Percentiles rank a stretch among this genome's conserved stretches.
These are phyloP conservation scores for Colletotrichum godetiae DNA, from an alignment of 2,329 filamentous ascomycete genomes.

Conservation along the genomic window DNA sequence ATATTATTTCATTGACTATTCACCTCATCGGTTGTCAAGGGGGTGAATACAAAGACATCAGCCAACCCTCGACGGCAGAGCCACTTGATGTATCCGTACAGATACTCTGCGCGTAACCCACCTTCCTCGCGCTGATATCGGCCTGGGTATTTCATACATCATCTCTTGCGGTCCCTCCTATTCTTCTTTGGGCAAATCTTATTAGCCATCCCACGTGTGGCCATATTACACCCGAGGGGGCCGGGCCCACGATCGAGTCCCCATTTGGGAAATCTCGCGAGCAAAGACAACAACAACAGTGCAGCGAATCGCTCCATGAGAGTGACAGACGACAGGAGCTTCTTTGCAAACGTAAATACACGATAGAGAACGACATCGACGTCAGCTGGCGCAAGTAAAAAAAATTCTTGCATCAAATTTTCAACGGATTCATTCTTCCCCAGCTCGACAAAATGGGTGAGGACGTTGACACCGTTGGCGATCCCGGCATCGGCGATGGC, in stretches of 20 bases:
- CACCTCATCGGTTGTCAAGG: background rate
- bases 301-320: background rate
- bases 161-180: background rate
- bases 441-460: slow-evolving; percentile 12
- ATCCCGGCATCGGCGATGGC: slow-evolving; percentile 27
- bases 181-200: background rate
- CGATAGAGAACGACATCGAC: background rate
- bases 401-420: background rate
- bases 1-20: background rate
- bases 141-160: background rate
- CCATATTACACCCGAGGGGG: background rate
- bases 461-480: slow-evolving; percentile 22
- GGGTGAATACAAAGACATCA: slow-evolving; percentile 11
- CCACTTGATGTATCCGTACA: background rate
- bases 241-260: slow-evolving; percentile 7
- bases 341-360: background rate
- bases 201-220: slow-evolving; percentile 7
- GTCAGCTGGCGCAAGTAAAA: background rate
- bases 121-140: background rate
- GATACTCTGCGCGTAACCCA: background rate
- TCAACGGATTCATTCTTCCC: too few species aligned
- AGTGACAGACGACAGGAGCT: background rate
- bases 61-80: background rate
- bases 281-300: background rate
- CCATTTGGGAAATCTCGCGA: background rate